Base-by-base conservation (phyloP, 192 early-diverging fungal genomes). In the Dimargaris xerosporica region DNA sequence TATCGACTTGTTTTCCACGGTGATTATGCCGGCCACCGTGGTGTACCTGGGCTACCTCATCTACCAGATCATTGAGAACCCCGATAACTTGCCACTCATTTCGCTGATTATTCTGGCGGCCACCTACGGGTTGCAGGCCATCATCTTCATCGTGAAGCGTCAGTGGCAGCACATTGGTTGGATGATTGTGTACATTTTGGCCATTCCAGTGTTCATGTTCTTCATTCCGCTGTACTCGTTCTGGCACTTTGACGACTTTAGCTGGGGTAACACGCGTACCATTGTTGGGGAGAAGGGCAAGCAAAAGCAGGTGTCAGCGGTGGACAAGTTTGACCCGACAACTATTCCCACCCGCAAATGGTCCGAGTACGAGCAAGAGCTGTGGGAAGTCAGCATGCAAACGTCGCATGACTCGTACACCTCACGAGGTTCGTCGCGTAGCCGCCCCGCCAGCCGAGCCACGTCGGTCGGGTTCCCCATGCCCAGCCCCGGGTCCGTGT, bases 191-290 rank as follows among this genome's bases (percentile, higher is more conserved):
- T 91, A 88, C 64, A 86, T 97, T 45, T 56, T 92, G 34, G 91
- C 92, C 17, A 88, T 94, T 62, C 92, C 92, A 15, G 75, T 94
- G 21, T 97, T 93, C 70, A 83, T 84, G 12, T 85, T 90, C 67
- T 78, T 83, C 52, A 80, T 90, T 61, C 87, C 87, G 19, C 55
- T 91, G 28, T 98, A 98, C 72, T 78, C 95, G 25, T 98, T 95
- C 82, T 99, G 96, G 96, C 91, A 94, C 77, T 93, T 97, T 72
- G 96, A 99, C 69, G 93, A 99, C 68, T 99, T 99, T 68, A 94
- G 91, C n/a, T 99, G 96, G 96, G 96, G 94, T 61, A 94, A 93
- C 70, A 98, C 95, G 34, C 89, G 95, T 71, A 53, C 88, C 21
- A 89, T 94, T 7, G 77, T 91, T 25, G 96, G 93, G 58, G 88